Base-by-base conservation (phyloP, 345 rosid species). In the Gossypium thurberi region DNA sequence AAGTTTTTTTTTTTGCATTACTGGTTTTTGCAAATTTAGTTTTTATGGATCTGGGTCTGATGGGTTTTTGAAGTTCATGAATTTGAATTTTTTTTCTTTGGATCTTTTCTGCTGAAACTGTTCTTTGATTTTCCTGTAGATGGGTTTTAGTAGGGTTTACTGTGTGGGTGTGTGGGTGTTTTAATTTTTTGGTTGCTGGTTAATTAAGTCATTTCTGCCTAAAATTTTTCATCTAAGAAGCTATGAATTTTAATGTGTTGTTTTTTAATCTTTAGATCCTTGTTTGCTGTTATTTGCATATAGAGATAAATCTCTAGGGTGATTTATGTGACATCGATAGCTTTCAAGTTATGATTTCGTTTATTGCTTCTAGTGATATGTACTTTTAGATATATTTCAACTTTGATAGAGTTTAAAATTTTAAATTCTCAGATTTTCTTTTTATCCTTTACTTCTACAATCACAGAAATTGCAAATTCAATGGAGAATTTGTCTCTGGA, bases 401-500 rank as follows among this genome's bases (percentile, higher is more conserved):
- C 25, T 52, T 21, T 69, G 56, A 3, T 48, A 20, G 63, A 52
- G 42, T 59, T 9, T 40, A 1, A 43, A 56, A 20, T 56, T 70
- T 40, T 13, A 71, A 14, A 20, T 37, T 42, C 3, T 42, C 1
- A 10, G 13, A 33, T 68, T 33, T 50, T 17, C 15, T 57, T 77
- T 76, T 48, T 14, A 59, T 59, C 62, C 62, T 82, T 87, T 1
- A 83, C 81, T 20, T 65, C 6, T 77, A 13, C 13, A 65, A 10
- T 78, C 74, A 66, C 84, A 87, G 91, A 88, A 33, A 79, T 87
- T 73, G 85, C 85, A 67, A 90, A 84, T 79, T 78, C 86, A 64
- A 69, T 92, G 74, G 85, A 85, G 81, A 84, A 82, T 14, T 71
- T 92, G 84, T 81, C 91, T 21, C 62, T 92, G n/a, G 85, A 81